Evolutionary conservation across 2,329 filamentous ascomycete species (phyloP).

Genomic region (Hypocreales sp.): DNA sequence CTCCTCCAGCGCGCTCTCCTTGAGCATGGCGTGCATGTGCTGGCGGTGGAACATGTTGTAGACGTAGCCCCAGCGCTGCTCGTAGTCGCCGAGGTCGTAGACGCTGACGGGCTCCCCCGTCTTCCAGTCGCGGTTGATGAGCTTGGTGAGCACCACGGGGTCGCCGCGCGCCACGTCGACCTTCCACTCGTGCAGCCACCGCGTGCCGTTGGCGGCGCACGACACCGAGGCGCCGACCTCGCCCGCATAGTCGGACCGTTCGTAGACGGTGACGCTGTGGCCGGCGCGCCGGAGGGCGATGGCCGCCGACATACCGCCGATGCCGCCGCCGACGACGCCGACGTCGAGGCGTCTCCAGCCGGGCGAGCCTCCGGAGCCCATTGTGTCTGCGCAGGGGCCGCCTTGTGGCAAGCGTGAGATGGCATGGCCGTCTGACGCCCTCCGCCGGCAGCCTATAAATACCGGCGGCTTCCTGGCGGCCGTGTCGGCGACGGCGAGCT

Average conservation of each 20-base stretch:
- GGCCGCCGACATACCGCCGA: slow-evolving; percentile 29
- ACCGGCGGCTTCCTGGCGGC: no score
- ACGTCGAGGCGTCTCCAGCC: slow-evolving; percentile 29
- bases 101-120: slow-evolving; percentile 51
- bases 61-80: slow-evolving; percentile 46
- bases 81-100: slow-evolving; percentile 48
- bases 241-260: slow-evolving; percentile 48
- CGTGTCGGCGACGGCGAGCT: no score
- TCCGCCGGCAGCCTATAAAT: background rate
- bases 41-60: slow-evolving; percentile 59
- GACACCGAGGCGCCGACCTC: slow-evolving; percentile 54
- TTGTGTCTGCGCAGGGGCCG: slow-evolving; percentile 3
- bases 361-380: slow-evolving; percentile 9
- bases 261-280: slow-evolving; percentile 44
- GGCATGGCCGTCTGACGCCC: no score
- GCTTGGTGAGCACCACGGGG: slow-evolving; percentile 46
- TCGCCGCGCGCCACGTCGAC: slow-evolving; percentile 49
- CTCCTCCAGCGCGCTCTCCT: slow-evolving; percentile 38
- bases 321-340: slow-evolving; percentile 29
- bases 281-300: slow-evolving; percentile 30
- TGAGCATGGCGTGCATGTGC: slow-evolving; percentile 54
- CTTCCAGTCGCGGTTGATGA: slow-evolving; percentile 57
- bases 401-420: no score
- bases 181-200: slow-evolving; percentile 54
- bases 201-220: slow-evolving; percentile 54